phyloP scores from a whole-genome alignment of 768 basidiomycete species.

The Russula compacta region DNA sequence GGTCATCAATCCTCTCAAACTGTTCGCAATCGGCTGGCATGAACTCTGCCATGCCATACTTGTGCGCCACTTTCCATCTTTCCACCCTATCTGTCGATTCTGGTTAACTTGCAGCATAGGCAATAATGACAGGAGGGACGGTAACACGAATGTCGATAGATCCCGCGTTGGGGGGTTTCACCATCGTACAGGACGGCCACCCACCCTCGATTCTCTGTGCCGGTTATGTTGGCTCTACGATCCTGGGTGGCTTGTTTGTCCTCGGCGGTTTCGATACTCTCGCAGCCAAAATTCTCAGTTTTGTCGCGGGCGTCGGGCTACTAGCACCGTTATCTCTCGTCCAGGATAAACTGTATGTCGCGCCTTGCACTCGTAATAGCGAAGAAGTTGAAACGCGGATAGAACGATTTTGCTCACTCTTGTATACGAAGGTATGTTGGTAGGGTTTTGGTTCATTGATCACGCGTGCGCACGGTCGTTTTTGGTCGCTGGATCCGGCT shows the following conservation, averaged over 20 bases:
- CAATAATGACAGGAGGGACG: slow-evolving; percentile 68
- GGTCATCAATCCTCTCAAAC: slow-evolving; percentile 75
- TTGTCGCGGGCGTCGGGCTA: slow-evolving; percentile 79
- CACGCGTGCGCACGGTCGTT: slow-evolving; percentile 56
- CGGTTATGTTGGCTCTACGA: slow-evolving; percentile 75
- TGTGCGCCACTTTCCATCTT: slow-evolving; percentile 35
- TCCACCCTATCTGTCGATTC: not conserved
- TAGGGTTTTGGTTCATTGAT: slow-evolving; percentile 93
- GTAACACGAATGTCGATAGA: slow-evolving; percentile 78
- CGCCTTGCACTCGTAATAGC: not conserved
- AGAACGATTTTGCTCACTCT: slow-evolving; percentile 83
- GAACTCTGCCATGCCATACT: slow-evolving; percentile 77
- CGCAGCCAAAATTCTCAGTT: slow-evolving; percentile 87
- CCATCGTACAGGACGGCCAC: slow-evolving; percentile 67
- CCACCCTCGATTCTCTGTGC: slow-evolving; percentile 64
- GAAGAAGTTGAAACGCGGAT: not conserved
- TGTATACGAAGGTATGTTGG: slow-evolving; percentile 73
- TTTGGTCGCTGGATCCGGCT: not conserved
- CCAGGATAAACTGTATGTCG: slow-evolving; percentile 77
- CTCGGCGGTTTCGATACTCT: slow-evolving; percentile 83
- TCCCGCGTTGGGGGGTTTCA: slow-evolving; percentile 69
- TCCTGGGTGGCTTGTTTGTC: slow-evolving; percentile 76
- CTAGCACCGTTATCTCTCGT: slow-evolving; percentile 81
- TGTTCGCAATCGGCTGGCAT: slow-evolving; percentile 85
- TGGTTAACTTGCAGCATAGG: slow-evolving; percentile 33